These are phyloP conservation scores for Lodderomyces oxycetoniae DNA, from an alignment of 1,139 yeast species.

Conservation along the genomic window DNA sequence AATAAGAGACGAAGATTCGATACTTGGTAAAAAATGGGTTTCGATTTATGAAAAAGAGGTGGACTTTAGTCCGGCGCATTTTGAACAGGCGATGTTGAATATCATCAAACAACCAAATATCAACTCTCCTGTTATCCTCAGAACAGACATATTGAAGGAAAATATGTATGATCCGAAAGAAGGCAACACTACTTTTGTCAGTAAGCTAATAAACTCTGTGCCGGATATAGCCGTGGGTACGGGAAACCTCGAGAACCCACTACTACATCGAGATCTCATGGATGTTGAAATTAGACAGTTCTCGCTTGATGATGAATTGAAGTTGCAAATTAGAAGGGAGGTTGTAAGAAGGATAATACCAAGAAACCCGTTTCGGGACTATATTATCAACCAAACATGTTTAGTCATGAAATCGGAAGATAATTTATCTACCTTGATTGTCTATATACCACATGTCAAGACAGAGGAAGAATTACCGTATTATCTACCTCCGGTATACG, in stretches of 20 bases:
- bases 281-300: slow-evolving; percentile 51
- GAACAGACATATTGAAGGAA: slow-evolving; percentile 79
- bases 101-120: slow-evolving; percentile 83
- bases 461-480: slow-evolving; percentile 68
- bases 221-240: slow-evolving; percentile 17
- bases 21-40: slow-evolving; percentile 65
- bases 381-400: slow-evolving; percentile 81
- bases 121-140: slow-evolving; percentile 82
- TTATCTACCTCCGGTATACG: slow-evolving; percentile 78
- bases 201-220: slow-evolving; percentile 29
- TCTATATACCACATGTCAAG: slow-evolving; percentile 71
- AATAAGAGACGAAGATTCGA: slow-evolving; percentile 25
- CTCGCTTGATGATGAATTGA: slow-evolving; percentile 32
- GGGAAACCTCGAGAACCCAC: slow-evolving; percentile 26
- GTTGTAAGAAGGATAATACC: slow-evolving; percentile 81
- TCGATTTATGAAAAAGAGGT: slow-evolving; percentile 47
- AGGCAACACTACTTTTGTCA: slow-evolving; percentile 32
- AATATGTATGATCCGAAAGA: slow-evolving; percentile 35
- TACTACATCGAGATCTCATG: slow-evolving; percentile 46
- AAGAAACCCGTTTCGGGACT: slow-evolving; percentile 82
- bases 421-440: slow-evolving; percentile 42
- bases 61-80: slow-evolving; percentile 49
- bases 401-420: slow-evolving; percentile 33
- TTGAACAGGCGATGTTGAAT: slow-evolving; percentile 73
- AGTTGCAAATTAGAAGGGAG: slow-evolving; percentile 41